Conservation (phyloP, 2,329 filamentous ascomycete genomes). For the Hymenoscyphus occultus region DNA sequence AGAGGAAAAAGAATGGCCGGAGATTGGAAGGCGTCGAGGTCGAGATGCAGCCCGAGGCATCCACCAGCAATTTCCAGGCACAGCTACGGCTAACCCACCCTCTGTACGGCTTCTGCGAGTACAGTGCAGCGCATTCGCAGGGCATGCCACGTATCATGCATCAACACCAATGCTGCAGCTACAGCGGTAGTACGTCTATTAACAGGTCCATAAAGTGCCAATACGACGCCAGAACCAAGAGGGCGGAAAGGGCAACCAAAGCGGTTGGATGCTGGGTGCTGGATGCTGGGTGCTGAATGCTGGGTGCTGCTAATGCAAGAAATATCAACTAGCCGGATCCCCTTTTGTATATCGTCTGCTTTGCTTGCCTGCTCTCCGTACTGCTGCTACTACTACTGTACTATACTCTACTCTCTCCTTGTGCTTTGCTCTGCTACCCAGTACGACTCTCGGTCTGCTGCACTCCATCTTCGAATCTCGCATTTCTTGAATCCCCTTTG, state of each 20-base stretch:
- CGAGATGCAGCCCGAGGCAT: slow-evolving; percentile 15
- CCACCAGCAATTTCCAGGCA: slow-evolving; percentile 9
- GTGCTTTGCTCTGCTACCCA: neutral
- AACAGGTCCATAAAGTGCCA: slow-evolving; percentile 12
- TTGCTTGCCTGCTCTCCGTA: slow-evolving; percentile 1
- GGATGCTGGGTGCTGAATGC: slow-evolving; percentile 13
- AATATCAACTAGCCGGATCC: slow-evolving; percentile 18
- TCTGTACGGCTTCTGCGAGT: neutral
- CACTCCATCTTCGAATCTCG: slow-evolving; percentile 13
- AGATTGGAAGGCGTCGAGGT: neutral
- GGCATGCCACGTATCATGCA: slow-evolving; percentile 34
- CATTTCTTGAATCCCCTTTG: neutral
- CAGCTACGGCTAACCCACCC: too few relatives aligned
- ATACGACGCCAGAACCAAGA: slow-evolving; percentile 18
- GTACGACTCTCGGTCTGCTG: neutral
- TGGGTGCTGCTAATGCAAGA: slow-evolving; percentile 1
- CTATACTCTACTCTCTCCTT: neutral
- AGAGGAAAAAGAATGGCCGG: neutral
- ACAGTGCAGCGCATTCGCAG: slow-evolving; percentile 1
- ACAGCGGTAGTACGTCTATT: slow-evolving; percentile 29
- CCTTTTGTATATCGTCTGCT: slow-evolving; percentile 15
- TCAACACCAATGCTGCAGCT: slow-evolving; percentile 28
- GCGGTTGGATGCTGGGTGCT: slow-evolving; percentile 17
- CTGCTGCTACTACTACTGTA: neutral
- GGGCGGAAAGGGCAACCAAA: slow-evolving; percentile 13